phyloP scores from a whole-genome alignment of 2,329 filamentous ascomycete genomes.

The Fusarium luffae region DNA sequence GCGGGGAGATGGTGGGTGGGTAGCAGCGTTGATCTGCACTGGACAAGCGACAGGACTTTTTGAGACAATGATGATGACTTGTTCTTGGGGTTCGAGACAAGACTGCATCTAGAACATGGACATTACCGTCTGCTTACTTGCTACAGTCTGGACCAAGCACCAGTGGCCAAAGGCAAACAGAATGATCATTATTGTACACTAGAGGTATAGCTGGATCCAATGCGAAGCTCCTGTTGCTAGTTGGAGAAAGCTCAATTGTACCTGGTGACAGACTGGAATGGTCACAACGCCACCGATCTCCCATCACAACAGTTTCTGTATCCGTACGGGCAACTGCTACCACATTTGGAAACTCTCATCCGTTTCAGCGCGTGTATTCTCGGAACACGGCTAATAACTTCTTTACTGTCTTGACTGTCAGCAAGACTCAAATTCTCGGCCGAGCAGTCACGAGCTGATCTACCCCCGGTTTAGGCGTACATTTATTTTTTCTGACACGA shows the following conservation, averaged over 20 bases:
- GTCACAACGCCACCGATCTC: constrained; percentile 19
- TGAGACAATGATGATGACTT: neutral
- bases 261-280: constrained; percentile 29
- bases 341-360: constrained; percentile 21
- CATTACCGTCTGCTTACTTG: neutral
- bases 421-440: constrained; percentile 24
- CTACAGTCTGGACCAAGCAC: too few species aligned
- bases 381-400: constrained; percentile 21
- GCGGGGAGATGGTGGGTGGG: constrained; percentile 18
- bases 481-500: constrained; percentile 29
- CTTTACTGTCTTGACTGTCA: neutral
- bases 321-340: neutral
- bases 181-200: neutral
- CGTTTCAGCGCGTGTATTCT: constrained; percentile 4
- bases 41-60: neutral
- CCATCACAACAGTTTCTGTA: neutral
- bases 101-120: constrained; percentile 1
- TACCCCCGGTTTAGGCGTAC: constrained; percentile 20
- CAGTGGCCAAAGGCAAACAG: neutral
- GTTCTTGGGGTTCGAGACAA: neutral
- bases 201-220: neutral
- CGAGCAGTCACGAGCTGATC: constrained; percentile 32
- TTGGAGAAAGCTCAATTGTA: neutral
- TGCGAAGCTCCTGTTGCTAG: neutral
- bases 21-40: constrained; percentile 20